These are phyloP conservation scores for Taiwanofungus camphoratus DNA, from an alignment of 1,284 basidiomycete species.

Conservation along the genomic window DNA sequence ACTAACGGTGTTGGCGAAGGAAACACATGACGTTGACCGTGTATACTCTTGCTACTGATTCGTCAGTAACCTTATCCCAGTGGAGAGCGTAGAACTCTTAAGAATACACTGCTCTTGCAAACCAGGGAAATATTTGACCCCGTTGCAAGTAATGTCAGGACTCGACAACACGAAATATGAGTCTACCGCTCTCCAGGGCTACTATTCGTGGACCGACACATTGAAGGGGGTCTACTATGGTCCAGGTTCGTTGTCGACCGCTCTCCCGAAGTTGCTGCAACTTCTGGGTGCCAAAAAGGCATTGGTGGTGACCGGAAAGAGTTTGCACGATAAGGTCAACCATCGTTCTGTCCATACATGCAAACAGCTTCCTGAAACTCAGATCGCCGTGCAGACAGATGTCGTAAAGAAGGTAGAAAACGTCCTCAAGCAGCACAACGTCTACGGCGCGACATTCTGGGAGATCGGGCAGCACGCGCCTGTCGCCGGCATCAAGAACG, in stretches of 20 bases:
- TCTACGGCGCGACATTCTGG: slow-evolving; percentile 63
- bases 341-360: background rate
- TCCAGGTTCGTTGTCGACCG: slow-evolving; percentile 52
- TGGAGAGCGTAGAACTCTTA: too few species aligned
- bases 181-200: slow-evolving; percentile 34
- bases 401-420: slow-evolving; percentile 54
- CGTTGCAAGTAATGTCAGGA: slow-evolving; percentile 15
- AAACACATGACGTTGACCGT: too few species aligned
- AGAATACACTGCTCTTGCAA: too few species aligned
- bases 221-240: slow-evolving; percentile 66
- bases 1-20: too few species aligned
- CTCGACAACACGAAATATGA: slow-evolving; percentile 13
- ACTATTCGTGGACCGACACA: slow-evolving; percentile 57
- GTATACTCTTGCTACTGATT: too few species aligned
- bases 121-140: too few species aligned
- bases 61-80: too few species aligned
- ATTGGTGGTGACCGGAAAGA: slow-evolving; percentile 66
- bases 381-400: slow-evolving; percentile 42
- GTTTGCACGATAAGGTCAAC: slow-evolving; percentile 55
- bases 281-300: slow-evolving; percentile 53
- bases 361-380: background rate
- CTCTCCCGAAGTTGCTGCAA: slow-evolving; percentile 57
- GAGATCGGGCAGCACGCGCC: slow-evolving; percentile 78
- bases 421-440: slow-evolving; percentile 48
- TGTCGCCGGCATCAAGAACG: slow-evolving; percentile 62